Evolutionary conservation across 2,329 filamentous ascomycete species (phyloP).

Genomic region (Paraphaeosphaeria sporulosa): DNA sequence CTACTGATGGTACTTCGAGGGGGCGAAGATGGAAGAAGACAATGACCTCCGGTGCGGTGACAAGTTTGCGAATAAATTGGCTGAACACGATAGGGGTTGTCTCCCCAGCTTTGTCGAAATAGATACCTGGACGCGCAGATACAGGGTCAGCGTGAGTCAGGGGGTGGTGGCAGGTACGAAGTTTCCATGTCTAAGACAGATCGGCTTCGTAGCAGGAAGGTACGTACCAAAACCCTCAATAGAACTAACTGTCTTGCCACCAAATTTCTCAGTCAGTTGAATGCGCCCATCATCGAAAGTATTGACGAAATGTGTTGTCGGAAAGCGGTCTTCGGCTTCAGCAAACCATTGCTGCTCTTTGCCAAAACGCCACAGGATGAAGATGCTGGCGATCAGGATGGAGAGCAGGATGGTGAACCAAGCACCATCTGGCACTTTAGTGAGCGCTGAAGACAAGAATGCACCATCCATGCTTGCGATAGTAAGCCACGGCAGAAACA

Average conservation of each 20-base stretch:
- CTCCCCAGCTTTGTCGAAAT: slow-evolving; percentile 79
- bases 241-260: slow-evolving; percentile 32
- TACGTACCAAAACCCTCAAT: slow-evolving; percentile 64
- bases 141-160: too few relatives aligned
- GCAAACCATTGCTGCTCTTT: slow-evolving; percentile 80
- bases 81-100: slow-evolving; percentile 72
- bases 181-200: too few relatives aligned
- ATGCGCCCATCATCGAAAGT: slow-evolving; percentile 40
- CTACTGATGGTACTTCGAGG: slow-evolving; percentile 60
- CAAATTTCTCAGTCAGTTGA: slow-evolving; percentile 51
- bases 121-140: slow-evolving; percentile 55
- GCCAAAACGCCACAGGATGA: slow-evolving; percentile 79
- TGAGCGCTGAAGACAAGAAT: slow-evolving; percentile 73
- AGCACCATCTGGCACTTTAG: slow-evolving; percentile 76
- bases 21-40: slow-evolving; percentile 78
- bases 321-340: slow-evolving; percentile 66
- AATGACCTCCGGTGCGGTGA: slow-evolving; percentile 70
- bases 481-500: slow-evolving; percentile 67
- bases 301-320: slow-evolving; percentile 56
- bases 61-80: slow-evolving; percentile 76
- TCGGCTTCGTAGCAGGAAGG: too few relatives aligned
- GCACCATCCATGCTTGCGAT: slow-evolving; percentile 73
- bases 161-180: too few relatives aligned
- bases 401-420: slow-evolving; percentile 79
- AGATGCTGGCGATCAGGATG: slow-evolving; percentile 67